Evolutionary conservation across 495 filamentous ascomycete genomes (phyloP).

Genomic region (Glarea lozoyensis): DNA sequence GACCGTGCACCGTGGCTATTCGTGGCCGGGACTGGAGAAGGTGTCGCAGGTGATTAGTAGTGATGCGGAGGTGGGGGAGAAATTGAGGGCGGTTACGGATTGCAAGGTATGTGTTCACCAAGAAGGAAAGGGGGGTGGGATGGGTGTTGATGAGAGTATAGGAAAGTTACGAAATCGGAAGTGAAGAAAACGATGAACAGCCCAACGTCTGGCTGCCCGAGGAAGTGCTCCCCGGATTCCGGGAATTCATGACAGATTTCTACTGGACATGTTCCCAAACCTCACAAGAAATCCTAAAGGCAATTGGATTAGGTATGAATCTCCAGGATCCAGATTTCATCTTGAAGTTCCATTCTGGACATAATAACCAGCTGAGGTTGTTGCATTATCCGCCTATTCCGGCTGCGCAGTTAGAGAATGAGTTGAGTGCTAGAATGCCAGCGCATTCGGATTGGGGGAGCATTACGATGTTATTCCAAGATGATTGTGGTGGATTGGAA

Average conservation of each 20-base stretch:
- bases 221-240: slow-evolving; percentile 48
- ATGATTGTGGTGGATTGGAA: slow-evolving; percentile 41
- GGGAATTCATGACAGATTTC: slow-evolving; percentile 46
- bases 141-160: slow-evolving; percentile 23
- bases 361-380: slow-evolving; percentile 54
- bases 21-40: slow-evolving; percentile 56
- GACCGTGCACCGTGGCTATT: slow-evolving; percentile 54
- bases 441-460: slow-evolving; percentile 44
- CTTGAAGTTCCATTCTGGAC: slow-evolving; percentile 41
- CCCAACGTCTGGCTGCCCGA: slow-evolving; percentile 61
- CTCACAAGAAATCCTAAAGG: slow-evolving; percentile 38
- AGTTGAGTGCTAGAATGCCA: slow-evolving; percentile 40
- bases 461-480: slow-evolving; percentile 44
- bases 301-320: slow-evolving; percentile 44
- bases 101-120: slow-evolving; percentile 18
- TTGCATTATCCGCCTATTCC: slow-evolving; percentile 58
- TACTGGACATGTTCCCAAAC: slow-evolving; percentile 43
- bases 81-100: slow-evolving; percentile 31
- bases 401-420: slow-evolving; percentile 33
- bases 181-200: slow-evolving; percentile 41
- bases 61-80: slow-evolving; percentile 29
- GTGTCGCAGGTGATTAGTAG: slow-evolving; percentile 50
- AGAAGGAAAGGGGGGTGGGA: no score
- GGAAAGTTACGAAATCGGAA: slow-evolving; percentile 64
- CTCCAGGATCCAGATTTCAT: slow-evolving; percentile 45